Base-by-base conservation (phyloP, 176 grass and related monocot species). In the Coix lacrymajobi region DNA sequence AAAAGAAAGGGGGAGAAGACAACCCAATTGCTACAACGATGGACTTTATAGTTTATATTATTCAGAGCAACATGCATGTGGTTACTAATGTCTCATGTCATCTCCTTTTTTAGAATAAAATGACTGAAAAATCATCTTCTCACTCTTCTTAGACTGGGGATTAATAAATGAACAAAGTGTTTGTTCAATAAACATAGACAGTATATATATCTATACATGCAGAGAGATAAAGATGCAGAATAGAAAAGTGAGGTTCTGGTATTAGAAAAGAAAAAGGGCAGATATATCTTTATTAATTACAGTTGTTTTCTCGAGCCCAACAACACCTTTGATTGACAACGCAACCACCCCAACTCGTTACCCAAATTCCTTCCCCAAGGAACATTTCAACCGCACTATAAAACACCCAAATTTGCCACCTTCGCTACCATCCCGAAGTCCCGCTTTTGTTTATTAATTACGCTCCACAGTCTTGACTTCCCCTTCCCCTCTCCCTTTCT, bases 321-420 rank as follows among this genome's bases (percentile, higher is more conserved):
- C 29, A 33, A 39, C 66, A 32, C 24, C 28, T 56, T 29, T 43
- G 82, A 61, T 81, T 64, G 77, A 77, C 64, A 85, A 29, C 34
- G 34, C 87, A 84, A 57, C 78, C 17, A 78, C 57, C 78, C 76
- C 77, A 49, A 52, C 63, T 69, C 64, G 14, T 7, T 11, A 57
- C 69, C 65, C 41, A 75, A 85, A 38, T 52, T 70, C 51, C 32
- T 82, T 17, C 32, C 32, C 66, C 29, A 12, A 78, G 11, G 54
- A 83, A 66, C 75, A 79, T 40, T 85, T 86, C 88, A 90, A 81
- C 83, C 19, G 57, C 57, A 22, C 61, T 86, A 86, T 66, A 90
- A 66, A 86, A 82, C 16, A 63, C 78, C 69, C 52, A 52, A 67
- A 66, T 58, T 86, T 66, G 73, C 83, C 73, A 75, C 77, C 61